phyloP scores from a whole-genome alignment of 2,329 filamentous ascomycete species.

The Aureobasidium sp. region DNA sequence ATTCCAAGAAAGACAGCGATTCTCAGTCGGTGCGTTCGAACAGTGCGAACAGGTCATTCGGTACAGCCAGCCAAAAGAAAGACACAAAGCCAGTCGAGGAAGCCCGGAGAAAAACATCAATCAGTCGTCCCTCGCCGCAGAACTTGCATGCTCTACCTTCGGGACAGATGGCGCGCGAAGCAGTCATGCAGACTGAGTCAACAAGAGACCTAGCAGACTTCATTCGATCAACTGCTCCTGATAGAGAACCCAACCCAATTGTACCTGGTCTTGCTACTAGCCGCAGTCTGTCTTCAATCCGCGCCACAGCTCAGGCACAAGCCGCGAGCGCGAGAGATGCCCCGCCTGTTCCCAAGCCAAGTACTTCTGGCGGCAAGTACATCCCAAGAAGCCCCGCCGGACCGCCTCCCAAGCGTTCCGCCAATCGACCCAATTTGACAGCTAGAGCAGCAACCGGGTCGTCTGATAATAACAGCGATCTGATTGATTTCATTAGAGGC shows the following conservation, averaged over 20 bases:
- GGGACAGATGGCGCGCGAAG: slow-evolving; percentile 56
- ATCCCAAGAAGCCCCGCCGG: slow-evolving; percentile 8
- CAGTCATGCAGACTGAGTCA: slow-evolving; percentile 62
- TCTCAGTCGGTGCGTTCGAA: not conserved
- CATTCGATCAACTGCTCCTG: slow-evolving; percentile 74
- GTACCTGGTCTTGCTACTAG: slow-evolving; percentile 15
- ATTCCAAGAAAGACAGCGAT: not conserved
- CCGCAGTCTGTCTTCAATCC: slow-evolving; percentile 10
- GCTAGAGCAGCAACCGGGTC: slow-evolving; percentile 54
- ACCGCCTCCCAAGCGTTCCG: not conserved
- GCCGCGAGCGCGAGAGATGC: not conserved
- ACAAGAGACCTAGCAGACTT: slow-evolving; percentile 82
- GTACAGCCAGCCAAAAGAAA: not conserved
- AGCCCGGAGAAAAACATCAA: slow-evolving; percentile 18
- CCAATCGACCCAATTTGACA: slow-evolving; percentile 13
- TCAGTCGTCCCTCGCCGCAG: slow-evolving; percentile 26
- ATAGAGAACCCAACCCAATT: slow-evolving; percentile 22
- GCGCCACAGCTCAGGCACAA: slow-evolving; percentile 12
- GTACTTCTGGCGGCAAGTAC: slow-evolving; percentile 14
- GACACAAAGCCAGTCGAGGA: slow-evolving; percentile 4
- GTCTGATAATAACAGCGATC: slow-evolving; percentile 62
- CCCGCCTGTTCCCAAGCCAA: slow-evolving; percentile 9
- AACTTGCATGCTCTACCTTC: slow-evolving; percentile 28
- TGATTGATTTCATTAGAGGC: slow-evolving; percentile 92
- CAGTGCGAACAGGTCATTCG: not conserved